Conservation (phyloP, 106 monocot species). For the Iris macrosiphon region DNA sequence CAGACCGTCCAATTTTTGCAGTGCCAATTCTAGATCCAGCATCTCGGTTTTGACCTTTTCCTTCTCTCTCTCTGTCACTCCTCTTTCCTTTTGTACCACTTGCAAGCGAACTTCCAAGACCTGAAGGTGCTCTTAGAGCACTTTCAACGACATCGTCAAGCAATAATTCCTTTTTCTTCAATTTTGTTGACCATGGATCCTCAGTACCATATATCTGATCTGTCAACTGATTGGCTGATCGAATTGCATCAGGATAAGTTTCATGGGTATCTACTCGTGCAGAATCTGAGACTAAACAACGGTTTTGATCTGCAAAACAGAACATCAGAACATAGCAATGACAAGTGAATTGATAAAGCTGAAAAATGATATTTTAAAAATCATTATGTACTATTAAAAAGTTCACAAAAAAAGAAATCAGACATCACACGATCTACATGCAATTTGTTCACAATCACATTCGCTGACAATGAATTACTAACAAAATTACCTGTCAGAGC, state of each 20-base stretch:
- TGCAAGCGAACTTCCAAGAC: conserved; percentile 27
- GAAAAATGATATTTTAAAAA: too few relatives aligned
- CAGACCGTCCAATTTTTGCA: conserved; percentile 23
- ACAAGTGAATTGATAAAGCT: too few relatives aligned
- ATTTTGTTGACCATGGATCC: conserved; percentile 31
- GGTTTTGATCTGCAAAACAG: conserved; percentile 15
- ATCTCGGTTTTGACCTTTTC: conserved; percentile 33
- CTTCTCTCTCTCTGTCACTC: conserved; percentile 52
- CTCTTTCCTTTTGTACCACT: conserved; percentile 54
- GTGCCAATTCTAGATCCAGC: conserved; percentile 11
- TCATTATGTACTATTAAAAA: too few relatives aligned
- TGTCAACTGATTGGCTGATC: conserved; percentile 10
- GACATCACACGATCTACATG: too few relatives aligned
- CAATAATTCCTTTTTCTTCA: conserved; percentile 46
- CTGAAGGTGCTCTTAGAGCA: conserved; percentile 22
- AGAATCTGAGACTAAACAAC: conserved; percentile 3
- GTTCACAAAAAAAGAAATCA: too few relatives aligned
- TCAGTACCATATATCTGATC: conserved; percentile 26
- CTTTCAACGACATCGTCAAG: conserved; percentile 53
- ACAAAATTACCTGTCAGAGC: conserved; percentile 15
- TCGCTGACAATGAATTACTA: too few relatives aligned
- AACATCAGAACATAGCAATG: too few relatives aligned
- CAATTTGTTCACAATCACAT: too few relatives aligned
- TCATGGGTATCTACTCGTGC: not conserved
- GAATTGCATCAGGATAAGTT: conserved; percentile 13